Evolutionary conservation across 352 stramenopile species (phyloP).

Genomic region (Pythium monospermum): DNA sequence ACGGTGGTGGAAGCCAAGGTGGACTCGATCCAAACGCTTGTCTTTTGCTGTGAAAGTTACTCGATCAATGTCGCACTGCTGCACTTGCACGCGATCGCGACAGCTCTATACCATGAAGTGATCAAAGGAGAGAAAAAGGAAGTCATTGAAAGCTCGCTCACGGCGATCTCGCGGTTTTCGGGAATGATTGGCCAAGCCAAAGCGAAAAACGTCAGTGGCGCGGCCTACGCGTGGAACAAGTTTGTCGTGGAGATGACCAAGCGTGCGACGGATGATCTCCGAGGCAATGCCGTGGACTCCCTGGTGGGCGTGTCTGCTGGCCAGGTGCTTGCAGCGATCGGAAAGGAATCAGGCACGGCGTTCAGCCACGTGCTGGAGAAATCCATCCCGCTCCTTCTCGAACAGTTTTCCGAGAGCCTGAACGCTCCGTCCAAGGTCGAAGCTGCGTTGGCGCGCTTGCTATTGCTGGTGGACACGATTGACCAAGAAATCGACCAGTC

Average conservation of each 20-base stretch:
- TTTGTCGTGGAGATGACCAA: conserved; percentile 78
- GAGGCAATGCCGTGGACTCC: conserved; percentile 70
- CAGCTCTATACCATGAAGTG: conserved; percentile 76
- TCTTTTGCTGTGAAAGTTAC: conserved; percentile 77
- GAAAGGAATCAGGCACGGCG: conserved; percentile 54
- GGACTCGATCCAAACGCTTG: conserved; percentile 77
- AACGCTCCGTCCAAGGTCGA: conserved; percentile 60
- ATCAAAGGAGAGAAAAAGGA: conserved; percentile 82
- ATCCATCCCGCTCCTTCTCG: conserved; percentile 51
- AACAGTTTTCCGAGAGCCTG: conserved; percentile 49
- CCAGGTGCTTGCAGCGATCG: conserved; percentile 59
- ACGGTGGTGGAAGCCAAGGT: conserved; percentile 77
- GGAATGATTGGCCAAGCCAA: conserved; percentile 60
- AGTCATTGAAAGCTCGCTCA: conserved; percentile 57
- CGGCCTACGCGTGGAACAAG: conserved; percentile 76
- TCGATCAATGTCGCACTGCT: conserved; percentile 75
- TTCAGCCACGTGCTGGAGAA: conserved; percentile 73
- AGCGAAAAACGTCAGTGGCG: conserved; percentile 42
- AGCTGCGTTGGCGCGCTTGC: conserved; percentile 52
- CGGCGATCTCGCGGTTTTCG: conserved; percentile 60
- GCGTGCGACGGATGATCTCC: conserved; percentile 57
- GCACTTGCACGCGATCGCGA: conserved; percentile 59
- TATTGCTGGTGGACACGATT: conserved; percentile 77
- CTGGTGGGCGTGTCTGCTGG: conserved; percentile 74
- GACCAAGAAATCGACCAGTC: conserved; percentile 82